Conservation (phyloP, 106 monocot genomes). For the Allium cepa region DNA sequence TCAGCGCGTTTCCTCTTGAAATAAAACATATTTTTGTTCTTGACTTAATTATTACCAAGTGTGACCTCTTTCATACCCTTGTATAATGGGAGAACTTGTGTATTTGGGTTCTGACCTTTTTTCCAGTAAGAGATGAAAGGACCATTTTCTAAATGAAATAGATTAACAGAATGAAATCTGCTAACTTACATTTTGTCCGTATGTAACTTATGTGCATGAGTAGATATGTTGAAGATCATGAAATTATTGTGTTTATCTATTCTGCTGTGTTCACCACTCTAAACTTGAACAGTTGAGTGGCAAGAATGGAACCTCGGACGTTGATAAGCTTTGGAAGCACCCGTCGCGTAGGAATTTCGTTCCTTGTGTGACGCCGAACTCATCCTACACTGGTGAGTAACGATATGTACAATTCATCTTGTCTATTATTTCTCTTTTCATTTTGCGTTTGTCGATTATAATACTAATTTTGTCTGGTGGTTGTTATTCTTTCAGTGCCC, state of each 20-base stretch:
- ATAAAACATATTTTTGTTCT: too few relatives aligned
- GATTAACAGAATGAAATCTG: not conserved
- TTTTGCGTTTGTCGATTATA: not conserved
- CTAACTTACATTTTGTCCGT: not conserved
- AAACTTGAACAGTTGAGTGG: conserved; percentile 50
- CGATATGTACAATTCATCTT: not conserved
- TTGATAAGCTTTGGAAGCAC: conserved; percentile 62
- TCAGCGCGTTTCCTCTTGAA: too few relatives aligned
- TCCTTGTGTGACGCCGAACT: conserved; percentile 46
- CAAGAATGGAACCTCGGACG: conserved; percentile 12
- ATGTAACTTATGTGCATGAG: not conserved
- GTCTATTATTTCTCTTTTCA: not conserved
- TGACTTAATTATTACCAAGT: too few relatives aligned
- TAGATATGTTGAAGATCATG: not conserved
- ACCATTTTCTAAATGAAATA: too few relatives aligned
- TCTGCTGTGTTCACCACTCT: conserved; percentile 41
- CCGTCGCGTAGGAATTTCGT: conserved; percentile 38
- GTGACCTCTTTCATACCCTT: too few relatives aligned
- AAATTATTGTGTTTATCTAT: conserved; percentile 11
- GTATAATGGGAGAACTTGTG: too few relatives aligned
- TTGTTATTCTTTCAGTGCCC: conserved; percentile 40
- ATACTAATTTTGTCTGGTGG: not conserved
- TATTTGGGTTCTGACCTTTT: too few relatives aligned
- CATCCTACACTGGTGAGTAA: conserved; percentile 42
- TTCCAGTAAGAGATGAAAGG: too few relatives aligned